These are phyloP conservation scores for Pestalotiopsis fici DNA, from an alignment of 2,329 filamentous ascomycete species.

Conservation along the genomic window DNA sequence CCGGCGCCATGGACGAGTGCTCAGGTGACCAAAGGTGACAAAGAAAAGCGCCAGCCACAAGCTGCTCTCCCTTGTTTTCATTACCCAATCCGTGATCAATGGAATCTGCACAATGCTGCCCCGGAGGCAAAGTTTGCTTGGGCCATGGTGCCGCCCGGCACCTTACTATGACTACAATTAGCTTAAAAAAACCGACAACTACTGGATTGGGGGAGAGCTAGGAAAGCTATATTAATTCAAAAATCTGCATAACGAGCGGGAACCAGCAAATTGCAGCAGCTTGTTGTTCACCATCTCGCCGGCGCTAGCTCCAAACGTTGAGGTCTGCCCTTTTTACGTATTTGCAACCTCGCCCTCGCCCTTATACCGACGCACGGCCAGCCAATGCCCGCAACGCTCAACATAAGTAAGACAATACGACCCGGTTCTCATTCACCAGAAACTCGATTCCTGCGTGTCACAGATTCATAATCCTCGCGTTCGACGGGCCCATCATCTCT, in stretches of 20 bases:
- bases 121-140: conserved; percentile 1
- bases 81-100: conserved; percentile 46
- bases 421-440: neutral
- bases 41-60: conserved; percentile 30
- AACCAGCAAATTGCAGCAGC: neutral
- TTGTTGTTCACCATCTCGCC: neutral
- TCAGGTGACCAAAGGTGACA: conserved; percentile 32
- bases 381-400: neutral
- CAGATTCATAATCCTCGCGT: neutral
- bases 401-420: conserved; percentile 2
- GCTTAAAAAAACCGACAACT: neutral
- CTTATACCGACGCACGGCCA: neutral
- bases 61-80: conserved; percentile 40
- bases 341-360: neutral
- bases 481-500: conserved; percentile 20
- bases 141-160: neutral
- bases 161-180: neutral
- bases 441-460: conserved; percentile 7
- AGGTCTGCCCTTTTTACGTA: conserved; percentile 3
- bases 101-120: conserved; percentile 17
- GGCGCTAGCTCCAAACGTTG: neutral
- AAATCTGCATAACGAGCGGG: neutral
- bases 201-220: neutral
- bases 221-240: conserved; percentile 6
- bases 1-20: conserved; percentile 23